Evolutionary conservation across 2,329 filamentous ascomycete species (phyloP).

Genomic region (Sarocladium strictum): DNA sequence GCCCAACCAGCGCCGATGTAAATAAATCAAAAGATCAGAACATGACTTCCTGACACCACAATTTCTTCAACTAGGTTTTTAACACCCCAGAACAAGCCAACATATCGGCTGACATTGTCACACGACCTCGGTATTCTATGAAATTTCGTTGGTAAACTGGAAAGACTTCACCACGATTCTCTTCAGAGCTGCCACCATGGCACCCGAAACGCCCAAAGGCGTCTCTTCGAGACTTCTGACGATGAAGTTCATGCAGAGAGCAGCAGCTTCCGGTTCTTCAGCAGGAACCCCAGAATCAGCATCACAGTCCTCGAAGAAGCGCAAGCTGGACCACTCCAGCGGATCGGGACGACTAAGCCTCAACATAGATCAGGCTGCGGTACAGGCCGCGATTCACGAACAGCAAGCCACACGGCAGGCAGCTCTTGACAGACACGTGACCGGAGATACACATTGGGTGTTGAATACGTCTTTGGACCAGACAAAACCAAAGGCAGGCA

Average conservation of each 20-base stretch:
- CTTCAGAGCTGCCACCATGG: constrained; percentile 24
- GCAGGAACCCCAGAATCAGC: constrained; percentile 40
- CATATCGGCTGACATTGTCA: background rate
- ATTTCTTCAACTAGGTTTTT: background rate
- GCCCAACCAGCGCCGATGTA: constrained; percentile 8
- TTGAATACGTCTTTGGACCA: constrained; percentile 42
- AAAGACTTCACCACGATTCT: too few relatives aligned
- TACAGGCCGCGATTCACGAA: constrained; percentile 58
- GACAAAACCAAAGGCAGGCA: constrained; percentile 19
- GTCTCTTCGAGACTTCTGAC: constrained; percentile 86
- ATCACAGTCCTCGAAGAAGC: constrained; percentile 55
- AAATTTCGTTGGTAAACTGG: too few relatives aligned
- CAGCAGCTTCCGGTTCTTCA: constrained; percentile 54
- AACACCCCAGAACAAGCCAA: background rate
- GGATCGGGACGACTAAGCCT: constrained; percentile 28
- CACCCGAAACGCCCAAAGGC: constrained; percentile 50
- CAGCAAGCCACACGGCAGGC: constrained; percentile 61
- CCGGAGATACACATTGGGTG: constrained; percentile 69
- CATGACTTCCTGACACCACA: background rate
- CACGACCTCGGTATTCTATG: too few relatives aligned
- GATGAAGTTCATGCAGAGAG: constrained; percentile 98
- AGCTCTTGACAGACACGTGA: constrained; percentile 55
- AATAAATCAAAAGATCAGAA: background rate
- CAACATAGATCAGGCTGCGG: constrained; percentile 49
- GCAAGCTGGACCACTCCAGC: constrained; percentile 40